phyloP scores from a whole-genome alignment of 306 rosid genomes.

The Cucumis hystrix region DNA sequence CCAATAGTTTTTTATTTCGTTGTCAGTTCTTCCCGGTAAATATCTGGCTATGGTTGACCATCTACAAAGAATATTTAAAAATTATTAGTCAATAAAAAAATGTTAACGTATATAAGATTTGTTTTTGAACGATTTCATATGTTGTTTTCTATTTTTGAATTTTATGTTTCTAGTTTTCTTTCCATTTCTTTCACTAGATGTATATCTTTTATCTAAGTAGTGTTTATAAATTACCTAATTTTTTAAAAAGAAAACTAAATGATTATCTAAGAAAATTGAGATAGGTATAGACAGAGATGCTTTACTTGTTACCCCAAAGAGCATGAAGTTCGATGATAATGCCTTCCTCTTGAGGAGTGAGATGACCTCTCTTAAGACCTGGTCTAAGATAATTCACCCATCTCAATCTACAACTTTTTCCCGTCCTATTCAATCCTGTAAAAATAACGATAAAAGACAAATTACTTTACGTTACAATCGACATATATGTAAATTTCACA shows the following conservation, averaged over 20 bases:
- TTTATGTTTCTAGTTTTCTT: no score
- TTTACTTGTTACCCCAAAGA: slow-evolving; percentile 62
- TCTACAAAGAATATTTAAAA: slow-evolving; percentile 11
- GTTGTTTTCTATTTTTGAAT: no score
- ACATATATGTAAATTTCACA: no score
- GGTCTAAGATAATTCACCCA: slow-evolving; percentile 80
- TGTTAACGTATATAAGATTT: no score
- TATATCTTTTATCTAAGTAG: no score
- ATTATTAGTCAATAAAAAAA: fast-evolving
- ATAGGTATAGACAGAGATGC: no score
- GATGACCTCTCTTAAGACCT: slow-evolving; percentile 53
- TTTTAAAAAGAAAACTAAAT: no score
- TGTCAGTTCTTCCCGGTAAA: slow-evolving; percentile 76
- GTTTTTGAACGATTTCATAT: no score
- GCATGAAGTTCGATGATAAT: slow-evolving; percentile 53
- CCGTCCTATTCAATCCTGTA: slow-evolving; percentile 55
- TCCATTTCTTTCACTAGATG: no score
- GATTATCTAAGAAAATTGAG: neutral
- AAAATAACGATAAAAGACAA: neutral
- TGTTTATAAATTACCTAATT: no score
- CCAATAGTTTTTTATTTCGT: slow-evolving; percentile 66
- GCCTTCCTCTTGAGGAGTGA: slow-evolving; percentile 54
- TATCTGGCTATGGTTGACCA: slow-evolving; percentile 75
- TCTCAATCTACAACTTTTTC: slow-evolving; percentile 72
- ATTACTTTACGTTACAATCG: no score